phyloP scores from a whole-genome alignment of 345 rosid species.

The Gossypium herbaceum region DNA sequence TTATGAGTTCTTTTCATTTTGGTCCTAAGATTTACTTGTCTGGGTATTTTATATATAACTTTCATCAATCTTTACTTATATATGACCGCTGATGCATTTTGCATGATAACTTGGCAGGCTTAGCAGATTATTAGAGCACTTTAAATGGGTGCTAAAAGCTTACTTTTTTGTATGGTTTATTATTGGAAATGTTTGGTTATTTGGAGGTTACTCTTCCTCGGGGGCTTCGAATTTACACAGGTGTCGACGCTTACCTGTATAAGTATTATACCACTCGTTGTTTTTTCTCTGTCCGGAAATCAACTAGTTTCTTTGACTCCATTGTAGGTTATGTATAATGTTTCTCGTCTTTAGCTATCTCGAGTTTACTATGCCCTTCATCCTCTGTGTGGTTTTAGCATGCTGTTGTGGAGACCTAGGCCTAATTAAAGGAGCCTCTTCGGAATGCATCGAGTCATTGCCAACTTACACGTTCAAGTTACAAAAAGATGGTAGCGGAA shows the following conservation, averaged over 20 bases:
- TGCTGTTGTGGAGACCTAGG: conserved; percentile 19
- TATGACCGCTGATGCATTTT: neutral
- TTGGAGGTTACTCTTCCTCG: conserved; percentile 14
- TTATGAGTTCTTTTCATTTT: neutral
- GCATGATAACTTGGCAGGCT: conserved; percentile 21
- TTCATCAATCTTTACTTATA: neutral
- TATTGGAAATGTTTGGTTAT: conserved; percentile 19
- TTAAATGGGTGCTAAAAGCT: conserved; percentile 9
- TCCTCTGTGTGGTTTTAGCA: conserved; percentile 13
- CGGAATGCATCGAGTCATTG: conserved; percentile 22
- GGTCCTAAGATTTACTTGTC: neutral
- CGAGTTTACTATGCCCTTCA: conserved; percentile 17
- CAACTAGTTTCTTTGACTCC: neutral
- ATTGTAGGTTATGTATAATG: conserved; percentile 22
- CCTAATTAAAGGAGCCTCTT: conserved; percentile 16
- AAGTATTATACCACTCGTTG: neutral
- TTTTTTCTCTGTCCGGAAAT: neutral
- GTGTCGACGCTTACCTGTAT: neutral
- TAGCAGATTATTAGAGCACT: conserved; percentile 7
- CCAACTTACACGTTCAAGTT: conserved; percentile 25
- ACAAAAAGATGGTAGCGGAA: conserved; percentile 13
- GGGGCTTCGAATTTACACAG: conserved; percentile 17
- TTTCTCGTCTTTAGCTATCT: conserved; percentile 22
- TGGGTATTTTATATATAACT: neutral
- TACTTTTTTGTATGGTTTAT: conserved; percentile 26